Percentiles rank a stretch among this genome's conserved stretches.
Conservation (phyloP, 169 alveolate species). For the Cryptosporidium parvum region DNA sequence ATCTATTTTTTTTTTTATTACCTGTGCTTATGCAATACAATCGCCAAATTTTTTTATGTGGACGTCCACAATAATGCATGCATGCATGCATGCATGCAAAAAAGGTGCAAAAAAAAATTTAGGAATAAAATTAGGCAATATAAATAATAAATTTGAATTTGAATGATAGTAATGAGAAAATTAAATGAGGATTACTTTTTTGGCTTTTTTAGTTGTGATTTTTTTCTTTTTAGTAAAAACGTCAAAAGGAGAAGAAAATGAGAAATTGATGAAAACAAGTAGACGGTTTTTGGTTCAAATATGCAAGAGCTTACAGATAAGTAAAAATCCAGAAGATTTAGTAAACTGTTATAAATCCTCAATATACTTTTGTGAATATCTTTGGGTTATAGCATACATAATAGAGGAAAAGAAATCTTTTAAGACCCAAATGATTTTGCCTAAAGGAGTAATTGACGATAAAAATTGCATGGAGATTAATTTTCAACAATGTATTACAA, state of each 20-base stretch:
- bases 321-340: background rate
- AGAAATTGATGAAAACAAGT: background rate
- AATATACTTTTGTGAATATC: conserved; percentile 48
- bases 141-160: background rate
- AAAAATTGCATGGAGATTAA: conserved; percentile 18
- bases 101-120: background rate
- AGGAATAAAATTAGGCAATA: background rate
- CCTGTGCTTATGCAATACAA: background rate
- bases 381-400: conserved; percentile 43
- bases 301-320: background rate
- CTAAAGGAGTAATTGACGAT: background rate
- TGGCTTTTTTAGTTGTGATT: background rate
- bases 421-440: conserved; percentile 19
- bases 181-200: background rate
- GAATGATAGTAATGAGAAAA: background rate
- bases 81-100: background rate
- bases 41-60: background rate
- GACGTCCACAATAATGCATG: background rate
- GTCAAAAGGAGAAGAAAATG: background rate
- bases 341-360: conserved; percentile 23
- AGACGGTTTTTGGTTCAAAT: conserved; percentile 6
- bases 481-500: conserved; percentile 50
- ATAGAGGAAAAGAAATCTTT: conserved; percentile 4
- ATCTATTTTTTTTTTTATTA: background rate
- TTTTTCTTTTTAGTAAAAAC: background rate